Evolutionary conservation across 108 stramenopile species (phyloP), one percentile per base, ranked within the genome.

Genomic region (Pseudonitzschia pungens): DNA sequence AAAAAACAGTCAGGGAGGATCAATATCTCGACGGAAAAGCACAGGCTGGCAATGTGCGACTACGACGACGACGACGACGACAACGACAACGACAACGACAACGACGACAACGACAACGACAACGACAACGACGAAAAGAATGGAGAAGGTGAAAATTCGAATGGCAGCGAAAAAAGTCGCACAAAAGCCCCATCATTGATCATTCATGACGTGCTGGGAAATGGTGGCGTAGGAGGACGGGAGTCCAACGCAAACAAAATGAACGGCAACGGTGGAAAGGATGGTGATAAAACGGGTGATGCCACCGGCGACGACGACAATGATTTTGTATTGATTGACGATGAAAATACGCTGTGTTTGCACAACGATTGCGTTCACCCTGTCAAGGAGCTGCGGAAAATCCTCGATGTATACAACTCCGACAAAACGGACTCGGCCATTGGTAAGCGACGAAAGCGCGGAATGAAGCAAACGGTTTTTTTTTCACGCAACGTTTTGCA

Each of bases 361-460:
- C 60, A 62, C 32, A 62, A 87, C 73, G 83, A 85, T 50, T 85
- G 75, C 50, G 33, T 57, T 14, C 22, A 33, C 14, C 71, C 75
- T 2, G 72, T 85, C 2, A 76, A 78, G 2, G 74, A 76, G 0
- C 55, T 87, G 50, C 32, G 45, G 24, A 42, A 72, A 27, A 73
- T 81, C 24, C 58, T 87, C 26, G 82, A 83, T 65, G 79, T 87
- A 4, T 87, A 84, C 71, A 76, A 78, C 57, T 85, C 84, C 9
- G 84, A 83, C 42, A 69, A 69, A 4, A 68, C 27, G 22, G 29
- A 82, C 60, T 77, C 81, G 20, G 45, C 71, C n/a, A 85, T 88
- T 74, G 87, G 87, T 22, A 83, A 86, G 59, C 81, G 81, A 48
- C 14, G 2, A 18, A 48, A 14, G 2, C 14, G 1, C 10, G 18